Evolutionary conservation across 2,329 filamentous ascomycete genomes (phyloP), one percentile per base, ranked within the genome.

Genomic region (Fusarium anguioides): DNA sequence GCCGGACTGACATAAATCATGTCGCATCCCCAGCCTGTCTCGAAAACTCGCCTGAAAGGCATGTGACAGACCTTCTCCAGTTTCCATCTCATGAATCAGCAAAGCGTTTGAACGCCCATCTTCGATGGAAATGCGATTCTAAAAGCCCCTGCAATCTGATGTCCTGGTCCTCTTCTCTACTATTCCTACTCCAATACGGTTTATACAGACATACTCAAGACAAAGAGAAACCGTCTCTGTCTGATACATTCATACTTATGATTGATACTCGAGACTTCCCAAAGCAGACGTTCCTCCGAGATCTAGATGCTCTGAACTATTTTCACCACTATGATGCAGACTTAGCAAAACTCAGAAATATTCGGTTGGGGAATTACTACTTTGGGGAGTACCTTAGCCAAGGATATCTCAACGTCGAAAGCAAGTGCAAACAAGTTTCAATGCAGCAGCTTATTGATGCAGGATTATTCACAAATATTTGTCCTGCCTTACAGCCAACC

Each of bases 391-490:
- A 56, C 1, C 29, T 53, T 1, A 42, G 11, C 1, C 37, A 56
- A 8, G 23, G 36, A 0, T 1, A 0, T 6, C 5, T 42, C 0
- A 3, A 24, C 3, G 24, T 31, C 2, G 0, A 0, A 2, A 26
- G 12, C 0, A 15, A 10, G 3, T 36, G 29, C 4, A 15, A 11
- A 0, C 12, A 20, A 10, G 20, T 53, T 6, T 41, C 37, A 1
- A 53, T 56, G 18, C 18, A 56, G 0, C 47, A 42, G 0, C 47
- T 56, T 0, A 0, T 42, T 4, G 10, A 12, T 0, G 10, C 6
- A 1, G 53, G 47, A 0, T 12, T 53, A 1, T 20, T 24, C 0
- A 9, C 5, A 5, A 14, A 14, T 0, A 27, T 56, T 0, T 56
- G 46, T 4, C 23, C 27, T 11, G 5, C 3, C 2, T 4, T 40